Evolutionary conservation across 768 basidiomycete genomes (phyloP).

Genomic region (Podaxis carcinomalis): DNA sequence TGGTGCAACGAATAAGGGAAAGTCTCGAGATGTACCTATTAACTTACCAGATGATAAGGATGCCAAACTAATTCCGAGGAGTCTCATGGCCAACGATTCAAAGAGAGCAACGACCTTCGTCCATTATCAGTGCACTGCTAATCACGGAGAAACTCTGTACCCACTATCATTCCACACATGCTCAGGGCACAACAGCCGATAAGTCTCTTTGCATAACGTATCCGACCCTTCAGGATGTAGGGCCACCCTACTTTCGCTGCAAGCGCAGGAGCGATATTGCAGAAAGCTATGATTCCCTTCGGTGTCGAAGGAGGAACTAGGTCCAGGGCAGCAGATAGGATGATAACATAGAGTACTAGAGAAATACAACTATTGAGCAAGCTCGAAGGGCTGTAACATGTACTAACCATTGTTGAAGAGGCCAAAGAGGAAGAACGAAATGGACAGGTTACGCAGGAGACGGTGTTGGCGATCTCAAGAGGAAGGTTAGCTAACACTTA

Average conservation of each 20-base stretch:
- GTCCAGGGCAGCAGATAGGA: conserved; percentile 93
- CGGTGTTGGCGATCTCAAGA: conserved; percentile 23
- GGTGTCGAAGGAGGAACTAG: conserved; percentile 89
- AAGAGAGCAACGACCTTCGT: conserved; percentile 74
- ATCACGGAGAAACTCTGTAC: conserved; percentile 22
- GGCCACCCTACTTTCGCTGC: conserved; percentile 90
- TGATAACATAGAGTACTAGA: conserved; percentile 90
- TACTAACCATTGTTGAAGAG: conserved; percentile 85
- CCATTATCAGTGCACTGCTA: neutral
- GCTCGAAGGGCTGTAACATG: neutral
- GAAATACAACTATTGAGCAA: neutral
- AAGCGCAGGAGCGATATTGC: conserved; percentile 89
- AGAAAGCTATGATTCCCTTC: conserved; percentile 92
- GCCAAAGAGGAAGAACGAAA: conserved; percentile 89
- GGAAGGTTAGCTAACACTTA: neutral
- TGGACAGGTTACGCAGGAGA: conserved; percentile 34
- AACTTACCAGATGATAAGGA: conserved; percentile 77
- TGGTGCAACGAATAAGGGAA: conserved; percentile 21
- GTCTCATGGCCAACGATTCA: conserved; percentile 57
- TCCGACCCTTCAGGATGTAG: conserved; percentile 80
- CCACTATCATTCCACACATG: conserved; percentile 82
- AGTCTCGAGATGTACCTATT: neutral
- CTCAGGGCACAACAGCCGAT: conserved; percentile 72
- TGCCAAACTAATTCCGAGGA: conserved; percentile 75
- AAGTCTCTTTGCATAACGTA: conserved; percentile 75